Percentiles rank a stretch among this genome's conserved stretches.
Evolutionary conservation across 1,284 basidiomycete genomes (phyloP).

Genomic region (Pseudomicrostroma phylloplanum): DNA sequence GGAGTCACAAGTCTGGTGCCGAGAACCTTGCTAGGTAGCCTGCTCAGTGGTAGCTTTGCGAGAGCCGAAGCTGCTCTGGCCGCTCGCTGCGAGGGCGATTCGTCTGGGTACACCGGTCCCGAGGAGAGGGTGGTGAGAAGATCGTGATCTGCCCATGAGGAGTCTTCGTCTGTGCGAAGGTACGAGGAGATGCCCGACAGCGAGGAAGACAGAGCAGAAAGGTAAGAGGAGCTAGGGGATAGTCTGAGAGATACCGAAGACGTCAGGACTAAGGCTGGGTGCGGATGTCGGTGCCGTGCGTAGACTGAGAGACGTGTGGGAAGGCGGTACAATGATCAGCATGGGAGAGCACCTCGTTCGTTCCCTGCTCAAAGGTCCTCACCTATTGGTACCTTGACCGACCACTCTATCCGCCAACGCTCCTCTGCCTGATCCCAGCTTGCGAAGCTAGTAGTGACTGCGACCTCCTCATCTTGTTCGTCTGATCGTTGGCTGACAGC

Average conservation of each 20-base stretch:
- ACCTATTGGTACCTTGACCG: background rate
- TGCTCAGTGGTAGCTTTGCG: constrained; percentile 10
- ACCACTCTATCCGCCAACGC: background rate
- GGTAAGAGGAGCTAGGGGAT: background rate
- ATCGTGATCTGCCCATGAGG: constrained; percentile 11
- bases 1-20: constrained; percentile 14
- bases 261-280: background rate
- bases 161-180: background rate
- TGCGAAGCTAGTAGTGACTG: background rate
- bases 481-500: background rate
- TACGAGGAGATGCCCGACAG: background rate
- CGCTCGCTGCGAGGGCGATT: constrained; percentile 11
- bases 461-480: background rate
- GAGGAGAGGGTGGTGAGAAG: constrained; percentile 11
- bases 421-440: background rate
- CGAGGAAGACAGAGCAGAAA: background rate
- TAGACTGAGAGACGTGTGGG: background rate
- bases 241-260: background rate
- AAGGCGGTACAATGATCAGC: too few relatives aligned
- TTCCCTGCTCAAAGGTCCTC: too few relatives aligned
- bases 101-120: constrained; percentile 14
- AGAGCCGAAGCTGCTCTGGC: constrained; percentile 12
- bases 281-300: background rate
- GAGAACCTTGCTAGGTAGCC: constrained; percentile 8
- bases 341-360: too few relatives aligned